Conservation (phyloP, 352 stramenopile species). For the Aphanomyces cochlioides region DNA sequence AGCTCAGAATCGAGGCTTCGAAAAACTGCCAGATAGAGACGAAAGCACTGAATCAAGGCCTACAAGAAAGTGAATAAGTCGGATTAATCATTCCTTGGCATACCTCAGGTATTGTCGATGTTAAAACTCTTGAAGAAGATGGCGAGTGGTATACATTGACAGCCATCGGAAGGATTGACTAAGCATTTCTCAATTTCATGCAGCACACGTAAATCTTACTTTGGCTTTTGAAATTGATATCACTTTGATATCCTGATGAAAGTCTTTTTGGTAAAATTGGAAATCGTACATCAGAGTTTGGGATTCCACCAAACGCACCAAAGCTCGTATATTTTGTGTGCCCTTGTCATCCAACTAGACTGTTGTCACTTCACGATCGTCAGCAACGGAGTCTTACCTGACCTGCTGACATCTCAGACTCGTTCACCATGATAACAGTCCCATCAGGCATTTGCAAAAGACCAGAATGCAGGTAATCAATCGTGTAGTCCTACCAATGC, state of each 20-base stretch:
- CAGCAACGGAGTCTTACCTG: background rate
- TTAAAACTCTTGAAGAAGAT: too few species aligned
- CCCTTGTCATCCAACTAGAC: constrained; percentile 59
- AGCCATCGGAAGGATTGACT: background rate
- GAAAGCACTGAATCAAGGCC: constrained; percentile 59
- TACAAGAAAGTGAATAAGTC: constrained; percentile 16
- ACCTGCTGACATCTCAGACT: constrained; percentile 57
- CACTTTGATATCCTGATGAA: constrained; percentile 66
- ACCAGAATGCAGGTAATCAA: constrained; percentile 49
- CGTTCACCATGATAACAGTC: constrained; percentile 61
- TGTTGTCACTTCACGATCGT: too few species aligned
- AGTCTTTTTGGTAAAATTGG: constrained; percentile 81
- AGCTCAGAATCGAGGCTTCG: constrained; percentile 53
- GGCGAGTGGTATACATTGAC: background rate
- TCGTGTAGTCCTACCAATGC: constrained; percentile 60
- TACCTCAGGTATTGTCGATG: background rate
- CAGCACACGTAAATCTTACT: constrained; percentile 25
- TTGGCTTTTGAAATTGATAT: constrained; percentile 69
- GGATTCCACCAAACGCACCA: constrained; percentile 69
- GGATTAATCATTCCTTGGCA: background rate
- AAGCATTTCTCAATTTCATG: background rate
- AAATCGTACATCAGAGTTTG: constrained; percentile 83
- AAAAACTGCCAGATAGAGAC: constrained; percentile 57
- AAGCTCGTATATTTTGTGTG: constrained; percentile 64
- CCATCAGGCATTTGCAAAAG: constrained; percentile 64